A percentile compares a stretch with the other conserved stretches of the same genome.
Conservation (phyloP, 306 rosid genomes). For the Medicago lupulina region DNA sequence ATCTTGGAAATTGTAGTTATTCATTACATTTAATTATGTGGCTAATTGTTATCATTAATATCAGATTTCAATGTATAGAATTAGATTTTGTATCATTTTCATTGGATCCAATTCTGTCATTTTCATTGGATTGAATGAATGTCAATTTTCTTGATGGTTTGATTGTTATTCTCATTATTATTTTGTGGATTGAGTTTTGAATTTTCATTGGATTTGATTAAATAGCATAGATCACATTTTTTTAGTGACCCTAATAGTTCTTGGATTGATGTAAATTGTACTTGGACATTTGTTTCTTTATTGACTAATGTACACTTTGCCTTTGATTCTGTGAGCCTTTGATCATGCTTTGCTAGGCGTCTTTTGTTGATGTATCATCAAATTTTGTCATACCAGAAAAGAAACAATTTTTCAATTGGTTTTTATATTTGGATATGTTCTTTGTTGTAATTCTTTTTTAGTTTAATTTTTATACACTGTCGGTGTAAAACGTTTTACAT, state of each 20-base stretch:
- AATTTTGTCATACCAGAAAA: background rate
- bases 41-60: conserved; percentile 19
- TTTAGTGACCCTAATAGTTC: background rate
- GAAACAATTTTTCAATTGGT: background rate
- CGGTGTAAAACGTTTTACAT: too few relatives aligned
- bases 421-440: background rate
- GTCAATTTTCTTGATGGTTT: conserved; percentile 35
- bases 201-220: conserved; percentile 4
- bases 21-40: conserved; percentile 3
- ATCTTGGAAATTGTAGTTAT: conserved; percentile 27
- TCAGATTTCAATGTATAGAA: background rate
- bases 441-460: background rate
- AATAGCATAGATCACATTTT: too few relatives aligned
- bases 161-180: background rate
- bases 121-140: conserved; percentile 48
- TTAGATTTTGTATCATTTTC: conserved; percentile 38
- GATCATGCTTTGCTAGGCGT: background rate
- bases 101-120: conserved; percentile 32
- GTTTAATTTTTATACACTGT: too few relatives aligned
- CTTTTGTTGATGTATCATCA: background rate
- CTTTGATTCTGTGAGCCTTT: conserved; percentile 6
- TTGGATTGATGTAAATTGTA: background rate
- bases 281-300: background rate
- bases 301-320: background rate
- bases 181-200: conserved; percentile 30